phyloP scores from a whole-genome alignment of 2,329 filamentous ascomycete genomes.

The Trichoderma harzianum region DNA sequence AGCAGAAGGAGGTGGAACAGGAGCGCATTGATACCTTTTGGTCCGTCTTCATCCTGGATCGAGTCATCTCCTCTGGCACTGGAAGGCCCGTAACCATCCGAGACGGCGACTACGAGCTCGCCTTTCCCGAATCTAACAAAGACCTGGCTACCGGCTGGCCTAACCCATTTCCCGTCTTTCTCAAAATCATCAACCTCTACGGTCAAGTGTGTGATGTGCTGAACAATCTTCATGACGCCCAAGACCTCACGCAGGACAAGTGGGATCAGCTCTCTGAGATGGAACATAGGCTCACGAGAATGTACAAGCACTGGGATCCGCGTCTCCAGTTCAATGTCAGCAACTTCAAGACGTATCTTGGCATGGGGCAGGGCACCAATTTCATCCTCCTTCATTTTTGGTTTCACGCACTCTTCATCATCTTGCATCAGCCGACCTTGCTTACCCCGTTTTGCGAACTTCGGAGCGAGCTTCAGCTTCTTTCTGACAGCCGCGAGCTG shows the following conservation, averaged over 20 bases:
- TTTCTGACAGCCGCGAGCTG: constrained; percentile 74
- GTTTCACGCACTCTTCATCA: constrained; percentile 83
- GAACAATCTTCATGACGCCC: constrained; percentile 72
- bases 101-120: constrained; percentile 80
- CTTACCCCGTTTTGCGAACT: constrained; percentile 68
- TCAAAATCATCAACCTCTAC: constrained; percentile 82
- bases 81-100: constrained; percentile 79
- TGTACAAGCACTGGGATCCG: constrained; percentile 70
- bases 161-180: constrained; percentile 73
- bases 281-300: constrained; percentile 71
- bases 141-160: constrained; percentile 65
- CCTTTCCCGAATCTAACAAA: constrained; percentile 54
- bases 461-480: constrained; percentile 63
- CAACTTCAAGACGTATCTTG: constrained; percentile 83
- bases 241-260: constrained; percentile 72
- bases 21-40: constrained; percentile 86
- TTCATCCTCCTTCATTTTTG: constrained; percentile 85
- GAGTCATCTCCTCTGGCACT: constrained; percentile 83
- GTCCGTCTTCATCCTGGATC: constrained; percentile 84
- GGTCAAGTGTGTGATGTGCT: constrained; percentile 79
- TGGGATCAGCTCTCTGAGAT: constrained; percentile 70
- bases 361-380: constrained; percentile 76
- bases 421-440: constrained; percentile 79
- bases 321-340: constrained; percentile 78
- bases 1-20: constrained; percentile 67